Conservation (phyloP, 768 basidiomycete species). For the Leccinum rimulosum region DNA sequence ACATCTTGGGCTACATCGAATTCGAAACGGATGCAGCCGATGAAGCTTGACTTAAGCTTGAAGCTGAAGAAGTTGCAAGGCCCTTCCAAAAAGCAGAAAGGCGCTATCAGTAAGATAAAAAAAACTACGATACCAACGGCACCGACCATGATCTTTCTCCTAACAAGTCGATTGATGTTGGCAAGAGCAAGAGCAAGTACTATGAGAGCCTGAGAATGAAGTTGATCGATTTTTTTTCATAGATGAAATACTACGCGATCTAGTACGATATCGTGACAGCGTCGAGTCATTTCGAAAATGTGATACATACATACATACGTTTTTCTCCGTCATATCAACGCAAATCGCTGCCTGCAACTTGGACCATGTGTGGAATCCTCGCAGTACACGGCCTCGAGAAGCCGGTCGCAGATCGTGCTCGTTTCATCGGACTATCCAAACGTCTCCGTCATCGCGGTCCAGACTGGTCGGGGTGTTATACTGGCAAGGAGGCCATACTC, state of each 20-base stretch:
- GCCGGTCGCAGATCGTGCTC: constrained; percentile 64
- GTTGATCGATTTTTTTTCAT: too few relatives aligned
- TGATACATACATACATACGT: not conserved
- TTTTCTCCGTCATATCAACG: not conserved
- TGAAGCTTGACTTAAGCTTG: too few relatives aligned
- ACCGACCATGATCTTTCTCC: too few relatives aligned
- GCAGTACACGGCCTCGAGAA: constrained; percentile 80
- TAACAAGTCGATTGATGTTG: too few relatives aligned
- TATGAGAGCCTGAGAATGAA: too few relatives aligned
- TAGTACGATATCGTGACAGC: not conserved
- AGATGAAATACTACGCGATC: not conserved
- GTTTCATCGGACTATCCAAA: constrained; percentile 83
- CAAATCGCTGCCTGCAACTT: not conserved
- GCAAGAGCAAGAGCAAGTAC: too few relatives aligned
- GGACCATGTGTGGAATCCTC: constrained; percentile 87
- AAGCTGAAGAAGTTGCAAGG: too few relatives aligned
- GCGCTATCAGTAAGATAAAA: too few relatives aligned
- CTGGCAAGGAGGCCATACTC: constrained; percentile 77
- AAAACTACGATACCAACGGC: too few relatives aligned
- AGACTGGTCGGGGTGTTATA: constrained; percentile 97
- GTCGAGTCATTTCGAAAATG: not conserved
- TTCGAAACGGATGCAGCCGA: too few relatives aligned
- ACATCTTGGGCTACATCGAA: too few relatives aligned
- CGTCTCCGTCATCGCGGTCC: constrained; percentile 92
- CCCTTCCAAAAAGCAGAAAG: too few relatives aligned